Evolutionary conservation across 1,139 yeast species (phyloP).

Genomic region (Yamadazyma sp.): DNA sequence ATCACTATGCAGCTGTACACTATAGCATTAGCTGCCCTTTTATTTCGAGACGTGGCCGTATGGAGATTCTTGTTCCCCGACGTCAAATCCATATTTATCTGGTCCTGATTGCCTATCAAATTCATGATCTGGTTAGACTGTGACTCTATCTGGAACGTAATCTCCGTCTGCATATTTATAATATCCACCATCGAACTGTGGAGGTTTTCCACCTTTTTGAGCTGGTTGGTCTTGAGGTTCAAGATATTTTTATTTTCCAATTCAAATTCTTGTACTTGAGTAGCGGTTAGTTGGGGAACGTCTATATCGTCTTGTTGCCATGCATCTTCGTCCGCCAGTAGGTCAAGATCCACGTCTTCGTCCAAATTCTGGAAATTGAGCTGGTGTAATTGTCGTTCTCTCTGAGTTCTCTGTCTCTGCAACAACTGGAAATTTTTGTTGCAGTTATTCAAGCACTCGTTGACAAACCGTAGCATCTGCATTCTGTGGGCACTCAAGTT

Average conservation of each 20-base stretch:
- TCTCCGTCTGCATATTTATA: constrained; percentile 72
- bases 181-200: constrained; percentile 81
- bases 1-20: constrained; percentile 59
- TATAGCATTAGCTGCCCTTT: constrained; percentile 67
- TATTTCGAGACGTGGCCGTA: constrained; percentile 70
- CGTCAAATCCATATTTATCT: constrained; percentile 64
- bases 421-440: constrained; percentile 38
- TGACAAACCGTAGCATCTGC: constrained; percentile 41
- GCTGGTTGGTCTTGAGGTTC: constrained; percentile 59
- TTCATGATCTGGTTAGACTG: constrained; percentile 75
- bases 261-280: constrained; percentile 68
- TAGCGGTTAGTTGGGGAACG: constrained; percentile 39
- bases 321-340: constrained; percentile 5
- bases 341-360: constrained; percentile 24
- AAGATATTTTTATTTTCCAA: constrained; percentile 72
- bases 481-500: constrained; percentile 33
- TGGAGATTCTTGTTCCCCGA: constrained; percentile 74
- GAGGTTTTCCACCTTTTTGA: constrained; percentile 66
- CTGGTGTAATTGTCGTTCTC: constrained; percentile 42
- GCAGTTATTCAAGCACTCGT: constrained; percentile 32
- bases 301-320: constrained; percentile 8
- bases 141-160: constrained; percentile 69
- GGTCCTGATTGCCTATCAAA: constrained; percentile 69
- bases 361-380: constrained; percentile 45
- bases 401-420: constrained; percentile 40